Base-by-base conservation (phyloP, 1,139 yeast genomes). In the Lizanozyma gosingica region DNA sequence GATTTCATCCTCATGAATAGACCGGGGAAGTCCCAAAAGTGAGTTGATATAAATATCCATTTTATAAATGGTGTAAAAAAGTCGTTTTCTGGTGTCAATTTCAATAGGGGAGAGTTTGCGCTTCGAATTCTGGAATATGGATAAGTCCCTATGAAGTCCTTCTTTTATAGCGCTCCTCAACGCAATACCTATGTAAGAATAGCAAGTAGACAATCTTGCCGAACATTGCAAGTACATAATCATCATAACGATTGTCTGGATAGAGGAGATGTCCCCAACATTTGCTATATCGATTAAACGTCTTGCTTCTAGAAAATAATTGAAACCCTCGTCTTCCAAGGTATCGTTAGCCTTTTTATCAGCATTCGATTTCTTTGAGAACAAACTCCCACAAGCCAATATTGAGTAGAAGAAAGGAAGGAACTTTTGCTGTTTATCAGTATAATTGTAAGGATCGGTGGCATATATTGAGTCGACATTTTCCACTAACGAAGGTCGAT, bases 31-130 rank as follows among this genome's bases (percentile, higher is more conserved):
- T 2, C 97, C 97, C 46, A 90, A 60, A 72, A 90, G 80, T 2
- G 95, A 86, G 58, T 87, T 87, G 45, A 87, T 85, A 56, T 88
- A 88, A 38, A 88, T 79, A 55, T 90, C 97, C 88, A 88, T 80
- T 56, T 88, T 88, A 57, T 87, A 83, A 47, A 90, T 83, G 1
- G 96, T 84, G 78, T 86, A 88, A 54, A 88, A 88, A 33, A 88
- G 63, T 47, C 97, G 69, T 55, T 86, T 88, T 43, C 97, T 68
- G 34, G 87, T 84, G 55, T 90, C 97, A 34, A 82, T 66, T 56
- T 86, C 96, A 37, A 87, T 81, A 1, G 95, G 94, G 50, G 83
- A 83, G 51, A 84, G 77, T 43, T 62, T 62, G 29, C 73, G 48
- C 39, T 62, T 63, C 1, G 72, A 76, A 53, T 73, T 76, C 43